Percentiles rank a stretch among this genome's conserved stretches.
These are phyloP conservation scores for Solanum ossicruentum DNA, from an alignment of 257 asterid genomes.

Conservation along the genomic window DNA sequence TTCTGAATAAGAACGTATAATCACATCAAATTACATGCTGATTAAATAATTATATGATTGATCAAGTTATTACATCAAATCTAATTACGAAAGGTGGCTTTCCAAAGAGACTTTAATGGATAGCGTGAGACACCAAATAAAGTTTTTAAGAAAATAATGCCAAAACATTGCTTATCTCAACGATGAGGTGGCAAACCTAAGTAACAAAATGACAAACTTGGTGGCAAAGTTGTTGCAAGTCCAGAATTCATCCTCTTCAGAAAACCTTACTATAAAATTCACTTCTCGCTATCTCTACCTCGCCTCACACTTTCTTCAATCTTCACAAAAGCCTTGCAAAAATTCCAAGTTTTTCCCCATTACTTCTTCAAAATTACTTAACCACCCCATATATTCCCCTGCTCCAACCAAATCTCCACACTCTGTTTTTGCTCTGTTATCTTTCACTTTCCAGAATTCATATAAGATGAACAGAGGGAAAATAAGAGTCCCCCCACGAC, in stretches of 20 bases:
- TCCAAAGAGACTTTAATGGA: too few species aligned
- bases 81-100: too few species aligned
- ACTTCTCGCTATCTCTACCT: background rate
- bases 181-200: background rate
- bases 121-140: background rate
- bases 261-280: background rate
- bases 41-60: too few species aligned
- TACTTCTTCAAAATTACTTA: background rate
- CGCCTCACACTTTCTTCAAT: background rate
- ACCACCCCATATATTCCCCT: background rate
- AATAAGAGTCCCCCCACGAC: background rate
- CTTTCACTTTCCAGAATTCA: background rate
- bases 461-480: background rate
- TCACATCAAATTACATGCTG: too few species aligned
- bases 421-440: background rate
- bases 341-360: background rate
- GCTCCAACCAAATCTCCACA: background rate
- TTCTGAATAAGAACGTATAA: too few species aligned
- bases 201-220: background rate
- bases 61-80: too few species aligned
- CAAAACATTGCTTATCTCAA: background rate
- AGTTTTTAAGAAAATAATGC: too few species aligned
- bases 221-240: background rate
- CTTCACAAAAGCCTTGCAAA: background rate
- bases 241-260: background rate